Conservation (phyloP, 2,329 filamentous ascomycete genomes). For the Gnomoniopsis sp. region DNA sequence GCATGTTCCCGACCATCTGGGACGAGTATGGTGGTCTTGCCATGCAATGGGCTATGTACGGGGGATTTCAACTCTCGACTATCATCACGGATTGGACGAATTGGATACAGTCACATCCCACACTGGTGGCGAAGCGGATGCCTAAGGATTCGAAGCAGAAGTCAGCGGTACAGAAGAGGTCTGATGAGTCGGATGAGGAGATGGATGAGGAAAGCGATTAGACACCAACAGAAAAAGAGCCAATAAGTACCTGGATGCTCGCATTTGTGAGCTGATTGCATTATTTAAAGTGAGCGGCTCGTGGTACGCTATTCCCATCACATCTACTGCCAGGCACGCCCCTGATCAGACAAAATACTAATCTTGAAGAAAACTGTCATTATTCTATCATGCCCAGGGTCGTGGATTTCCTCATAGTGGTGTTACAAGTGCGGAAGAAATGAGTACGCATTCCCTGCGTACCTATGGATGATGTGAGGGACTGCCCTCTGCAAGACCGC, state of each 20-base stretch:
- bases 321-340: too few relatives aligned
- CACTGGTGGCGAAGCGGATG: conserved; percentile 7
- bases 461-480: background rate
- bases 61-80: conserved; percentile 32
- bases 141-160: background rate
- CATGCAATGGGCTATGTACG: conserved; percentile 12
- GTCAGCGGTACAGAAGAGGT: background rate
- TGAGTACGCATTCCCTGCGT: conserved; percentile 3
- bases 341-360: background rate
- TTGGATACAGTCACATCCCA: conserved; percentile 43
- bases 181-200: background rate
- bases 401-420: conserved; percentile 19
- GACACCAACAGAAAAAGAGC: too few relatives aligned
- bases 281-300: too few relatives aligned
- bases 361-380: conserved; percentile 12
- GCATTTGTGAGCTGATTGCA: background rate
- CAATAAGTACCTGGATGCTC: too few relatives aligned
- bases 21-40: conserved; percentile 52
- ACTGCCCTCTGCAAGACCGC: background rate
- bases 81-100: conserved; percentile 74
- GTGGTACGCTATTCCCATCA: too few relatives aligned
- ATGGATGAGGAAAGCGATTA: background rate
- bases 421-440: conserved; percentile 19
- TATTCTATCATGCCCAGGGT: conserved; percentile 21
- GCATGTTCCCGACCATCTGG: conserved; percentile 27